Conservation (phyloP, 225 moss, liverwort and hornwort species). For the Lunularia cruciata region DNA sequence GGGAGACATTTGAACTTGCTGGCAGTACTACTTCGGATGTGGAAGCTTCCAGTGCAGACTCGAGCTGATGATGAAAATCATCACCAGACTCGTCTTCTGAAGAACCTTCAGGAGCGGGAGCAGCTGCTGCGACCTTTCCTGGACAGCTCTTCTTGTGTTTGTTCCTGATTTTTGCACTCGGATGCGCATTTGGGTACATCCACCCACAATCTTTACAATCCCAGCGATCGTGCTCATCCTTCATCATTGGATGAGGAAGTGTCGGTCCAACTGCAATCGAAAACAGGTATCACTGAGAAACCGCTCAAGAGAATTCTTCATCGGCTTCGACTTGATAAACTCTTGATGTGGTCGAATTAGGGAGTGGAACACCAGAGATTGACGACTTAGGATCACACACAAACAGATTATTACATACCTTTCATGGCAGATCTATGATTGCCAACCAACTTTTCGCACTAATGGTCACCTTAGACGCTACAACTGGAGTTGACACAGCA, state of each 20-base stretch:
- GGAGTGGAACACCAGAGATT: too few species aligned
- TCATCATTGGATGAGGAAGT: background rate
- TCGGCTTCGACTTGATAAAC: too few species aligned
- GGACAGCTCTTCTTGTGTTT: slow-evolving; percentile 26
- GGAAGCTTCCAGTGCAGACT: background rate
- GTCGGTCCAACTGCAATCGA: too few species aligned
- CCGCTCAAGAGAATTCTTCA: too few species aligned
- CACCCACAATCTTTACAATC: slow-evolving; percentile 16
- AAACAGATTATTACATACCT: too few species aligned
- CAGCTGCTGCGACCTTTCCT: slow-evolving; percentile 4
- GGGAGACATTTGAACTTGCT: too few species aligned
- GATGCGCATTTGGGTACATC: slow-evolving; percentile 30
- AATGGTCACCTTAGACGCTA: too few species aligned
- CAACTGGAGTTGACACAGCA: too few species aligned
- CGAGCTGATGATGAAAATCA: background rate
- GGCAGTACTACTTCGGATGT: background rate
- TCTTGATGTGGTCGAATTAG: too few species aligned
- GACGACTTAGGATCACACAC: too few species aligned
- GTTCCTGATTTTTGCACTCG: slow-evolving; percentile 22
- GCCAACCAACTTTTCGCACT: too few species aligned
- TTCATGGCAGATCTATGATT: background rate
- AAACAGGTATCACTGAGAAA: too few species aligned
- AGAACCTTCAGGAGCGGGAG: slow-evolving; percentile 1
- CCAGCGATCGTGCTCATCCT: slow-evolving; percentile 18
- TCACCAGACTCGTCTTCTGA: slow-evolving; percentile 6